phyloP scores from a whole-genome alignment of 139 green algal species.

The Marvania coccoides region DNA sequence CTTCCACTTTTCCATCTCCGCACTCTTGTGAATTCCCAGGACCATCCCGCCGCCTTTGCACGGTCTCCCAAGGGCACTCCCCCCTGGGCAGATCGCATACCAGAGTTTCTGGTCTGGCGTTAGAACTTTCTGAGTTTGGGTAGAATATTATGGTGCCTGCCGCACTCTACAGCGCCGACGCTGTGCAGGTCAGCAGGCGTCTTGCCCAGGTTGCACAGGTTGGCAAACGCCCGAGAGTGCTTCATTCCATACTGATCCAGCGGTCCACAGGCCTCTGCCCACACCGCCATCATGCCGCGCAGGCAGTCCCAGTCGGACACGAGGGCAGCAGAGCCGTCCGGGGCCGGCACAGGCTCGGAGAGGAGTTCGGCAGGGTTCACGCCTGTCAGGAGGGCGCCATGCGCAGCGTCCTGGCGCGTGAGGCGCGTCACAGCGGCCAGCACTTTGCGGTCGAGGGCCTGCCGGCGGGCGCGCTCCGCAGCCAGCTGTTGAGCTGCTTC shows the following conservation, averaged over 20 bases:
- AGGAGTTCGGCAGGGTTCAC: too few species aligned
- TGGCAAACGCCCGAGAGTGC: slow-evolving; percentile 69
- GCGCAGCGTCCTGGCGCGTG: not conserved
- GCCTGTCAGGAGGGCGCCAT: too few species aligned
- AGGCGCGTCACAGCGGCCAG: not conserved
- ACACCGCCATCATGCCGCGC: slow-evolving; percentile 56
- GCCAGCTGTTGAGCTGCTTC: not conserved
- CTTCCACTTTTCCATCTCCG: too few species aligned
- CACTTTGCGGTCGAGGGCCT: not conserved
- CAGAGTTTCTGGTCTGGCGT: too few species aligned
- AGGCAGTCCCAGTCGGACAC: slow-evolving; percentile 87
- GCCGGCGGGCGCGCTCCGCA: not conserved
- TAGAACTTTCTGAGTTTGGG: too few species aligned
- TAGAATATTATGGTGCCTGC: too few species aligned
- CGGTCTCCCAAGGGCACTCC: too few species aligned
- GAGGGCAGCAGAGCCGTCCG: slow-evolving; percentile 24
- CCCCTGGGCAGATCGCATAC: too few species aligned
- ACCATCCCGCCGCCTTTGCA: too few species aligned
- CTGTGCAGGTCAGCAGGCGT: slow-evolving; percentile 19
- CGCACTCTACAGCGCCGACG: too few species aligned
- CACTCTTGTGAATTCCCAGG: too few species aligned
- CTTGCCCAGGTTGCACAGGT: slow-evolving; percentile 78
- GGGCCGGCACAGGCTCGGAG: not conserved
- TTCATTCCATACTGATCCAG: slow-evolving; percentile 82
- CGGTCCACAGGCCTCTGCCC: slow-evolving; percentile 42